Conservation (phyloP, 139 green algal species). For the Pleodorina starrii region DNA sequence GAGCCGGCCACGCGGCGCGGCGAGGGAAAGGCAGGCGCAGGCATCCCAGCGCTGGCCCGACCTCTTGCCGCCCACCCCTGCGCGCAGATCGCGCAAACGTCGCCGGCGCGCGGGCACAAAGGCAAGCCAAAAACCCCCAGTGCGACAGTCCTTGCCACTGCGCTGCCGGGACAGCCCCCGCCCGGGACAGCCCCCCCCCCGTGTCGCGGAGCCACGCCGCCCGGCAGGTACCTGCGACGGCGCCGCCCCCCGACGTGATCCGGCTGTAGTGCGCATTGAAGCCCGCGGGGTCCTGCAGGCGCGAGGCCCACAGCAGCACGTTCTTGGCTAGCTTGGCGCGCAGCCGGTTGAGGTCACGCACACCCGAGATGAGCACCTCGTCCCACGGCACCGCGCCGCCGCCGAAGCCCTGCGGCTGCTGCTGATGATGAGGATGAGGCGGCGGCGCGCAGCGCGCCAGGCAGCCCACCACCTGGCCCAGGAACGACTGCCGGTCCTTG, state of each 20-base stretch:
- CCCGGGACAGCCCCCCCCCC: no score
- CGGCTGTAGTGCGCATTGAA: slow-evolving; percentile 36
- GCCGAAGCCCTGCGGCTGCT: background rate
- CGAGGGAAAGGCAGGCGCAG: no score
- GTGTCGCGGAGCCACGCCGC: no score
- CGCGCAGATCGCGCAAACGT: no score
- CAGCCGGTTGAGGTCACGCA: slow-evolving; percentile 77
- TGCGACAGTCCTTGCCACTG: no score
- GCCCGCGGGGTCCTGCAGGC: slow-evolving; percentile 50
- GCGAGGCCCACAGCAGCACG: slow-evolving; percentile 77
- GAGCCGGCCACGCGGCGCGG: no score
- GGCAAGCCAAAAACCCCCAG: no score
- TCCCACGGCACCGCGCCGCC: slow-evolving; percentile 35
- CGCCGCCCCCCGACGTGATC: background rate
- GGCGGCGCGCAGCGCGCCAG: background rate
- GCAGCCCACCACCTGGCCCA: slow-evolving; percentile 38
- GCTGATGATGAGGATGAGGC: no score
- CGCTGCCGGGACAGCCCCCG: no score
- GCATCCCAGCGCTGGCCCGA: no score
- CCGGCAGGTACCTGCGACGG: background rate
- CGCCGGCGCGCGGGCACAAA: no score
- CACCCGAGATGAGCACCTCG: slow-evolving; percentile 61
- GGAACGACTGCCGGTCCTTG: slow-evolving; percentile 59
- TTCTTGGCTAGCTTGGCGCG: slow-evolving; percentile 73
- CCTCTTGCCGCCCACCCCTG: no score